Evolutionary conservation across 202 grass and related monocot genomes (phyloP).

Genomic region (Eragrostis tef): DNA sequence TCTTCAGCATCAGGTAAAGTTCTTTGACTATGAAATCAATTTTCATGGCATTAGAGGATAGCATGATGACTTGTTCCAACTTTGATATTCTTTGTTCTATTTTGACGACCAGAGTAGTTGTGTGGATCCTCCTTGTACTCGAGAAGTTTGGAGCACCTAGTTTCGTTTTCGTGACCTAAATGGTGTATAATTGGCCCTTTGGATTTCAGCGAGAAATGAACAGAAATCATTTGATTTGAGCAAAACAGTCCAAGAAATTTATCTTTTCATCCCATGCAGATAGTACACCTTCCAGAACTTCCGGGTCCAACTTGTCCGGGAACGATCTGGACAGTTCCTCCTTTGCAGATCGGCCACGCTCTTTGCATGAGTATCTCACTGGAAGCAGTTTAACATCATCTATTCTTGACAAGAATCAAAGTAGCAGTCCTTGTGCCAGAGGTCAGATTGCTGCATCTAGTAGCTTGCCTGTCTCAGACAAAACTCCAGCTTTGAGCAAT

Average conservation of each 20-base stretch:
- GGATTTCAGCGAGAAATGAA: constrained; percentile 18
- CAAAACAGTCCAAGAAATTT: constrained; percentile 30
- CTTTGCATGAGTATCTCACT: constrained; percentile 44
- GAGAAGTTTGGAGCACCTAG: constrained; percentile 27
- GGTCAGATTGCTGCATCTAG: constrained; percentile 24
- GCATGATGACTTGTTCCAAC: constrained; percentile 18
- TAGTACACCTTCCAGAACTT: constrained; percentile 42
- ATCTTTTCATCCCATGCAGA: constrained; percentile 50
- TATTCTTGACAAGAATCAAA: constrained; percentile 33
- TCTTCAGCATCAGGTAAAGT: constrained; percentile 53
- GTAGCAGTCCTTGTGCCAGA: constrained; percentile 20
- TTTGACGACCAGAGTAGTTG: constrained; percentile 28
- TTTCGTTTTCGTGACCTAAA: constrained; percentile 18
- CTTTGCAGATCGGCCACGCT: constrained; percentile 23
- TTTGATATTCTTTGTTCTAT: constrained; percentile 31
- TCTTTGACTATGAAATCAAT: neutral
- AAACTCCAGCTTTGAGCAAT: constrained; percentile 36
- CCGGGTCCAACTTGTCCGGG: constrained; percentile 13
- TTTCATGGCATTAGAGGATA: constrained; percentile 12
- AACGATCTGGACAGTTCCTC: constrained; percentile 37
- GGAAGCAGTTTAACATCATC: constrained; percentile 33
- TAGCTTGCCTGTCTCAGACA: constrained; percentile 28
- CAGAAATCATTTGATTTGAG: constrained; percentile 14
- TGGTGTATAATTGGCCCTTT: neutral
- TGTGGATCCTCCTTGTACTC: constrained; percentile 33